phyloP scores from a whole-genome alignment of 805 yeast genomes.

The Torulaspora quercuum region DNA sequence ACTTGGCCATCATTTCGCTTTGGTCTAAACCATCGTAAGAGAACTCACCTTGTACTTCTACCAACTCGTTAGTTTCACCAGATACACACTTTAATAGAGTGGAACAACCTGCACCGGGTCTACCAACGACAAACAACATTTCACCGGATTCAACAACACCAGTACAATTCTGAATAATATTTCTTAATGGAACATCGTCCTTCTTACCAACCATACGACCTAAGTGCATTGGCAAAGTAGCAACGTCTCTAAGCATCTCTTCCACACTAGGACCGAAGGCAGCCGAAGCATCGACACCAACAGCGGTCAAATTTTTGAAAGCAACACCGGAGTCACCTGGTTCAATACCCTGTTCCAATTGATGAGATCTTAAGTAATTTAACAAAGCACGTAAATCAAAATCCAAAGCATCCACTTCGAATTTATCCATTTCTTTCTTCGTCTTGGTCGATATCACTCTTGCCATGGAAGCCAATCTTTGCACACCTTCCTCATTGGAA shows the following conservation, averaged over 20 bases:
- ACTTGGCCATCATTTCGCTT: constrained; percentile 45
- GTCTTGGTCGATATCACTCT: constrained; percentile 50
- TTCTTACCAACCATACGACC: constrained; percentile 32
- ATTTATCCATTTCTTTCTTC: constrained; percentile 42
- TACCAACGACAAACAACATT: constrained; percentile 51
- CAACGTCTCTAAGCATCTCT: constrained; percentile 40
- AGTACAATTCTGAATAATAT: constrained; percentile 41
- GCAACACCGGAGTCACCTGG: constrained; percentile 51
- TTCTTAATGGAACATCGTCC: constrained; percentile 34
- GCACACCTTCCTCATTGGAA: constrained; percentile 38
- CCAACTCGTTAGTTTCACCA: constrained; percentile 44
- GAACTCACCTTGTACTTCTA: constrained; percentile 40
- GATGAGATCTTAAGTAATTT: constrained; percentile 40
- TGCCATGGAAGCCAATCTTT: constrained; percentile 47
- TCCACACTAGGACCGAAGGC: constrained; percentile 48
- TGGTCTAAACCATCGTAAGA: constrained; percentile 50
- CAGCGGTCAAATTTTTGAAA: constrained; percentile 43
- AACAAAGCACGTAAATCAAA: constrained; percentile 46
- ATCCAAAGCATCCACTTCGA: constrained; percentile 45
- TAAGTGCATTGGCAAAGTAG: constrained; percentile 30
- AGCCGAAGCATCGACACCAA: constrained; percentile 52
- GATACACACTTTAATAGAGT: constrained; percentile 47
- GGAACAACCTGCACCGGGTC: constrained; percentile 66
- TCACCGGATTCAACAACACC: constrained; percentile 49
- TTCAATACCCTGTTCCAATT: constrained; percentile 45